phyloP scores from a whole-genome alignment of 73 alveolate species.

The Tetrahymena borealis region DNA sequence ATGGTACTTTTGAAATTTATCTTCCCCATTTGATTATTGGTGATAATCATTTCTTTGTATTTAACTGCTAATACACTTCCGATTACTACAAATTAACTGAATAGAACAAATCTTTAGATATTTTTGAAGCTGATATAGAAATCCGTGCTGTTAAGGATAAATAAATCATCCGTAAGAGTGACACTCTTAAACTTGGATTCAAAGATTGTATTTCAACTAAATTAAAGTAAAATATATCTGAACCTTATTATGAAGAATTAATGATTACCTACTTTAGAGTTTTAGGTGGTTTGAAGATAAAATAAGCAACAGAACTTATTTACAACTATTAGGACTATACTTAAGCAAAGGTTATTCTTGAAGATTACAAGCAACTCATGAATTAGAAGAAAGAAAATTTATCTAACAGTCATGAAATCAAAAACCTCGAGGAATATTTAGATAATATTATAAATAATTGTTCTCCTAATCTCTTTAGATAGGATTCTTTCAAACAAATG shows the following conservation, averaged over 20 bases:
- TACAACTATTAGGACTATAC: not conserved
- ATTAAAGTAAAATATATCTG: not conserved
- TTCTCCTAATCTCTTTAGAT: not conserved
- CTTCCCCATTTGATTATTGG: not conserved
- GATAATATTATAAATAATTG: not conserved
- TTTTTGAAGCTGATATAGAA: not conserved
- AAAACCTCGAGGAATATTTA: not conserved
- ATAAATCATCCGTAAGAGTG: not conserved
- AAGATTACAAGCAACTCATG: not conserved
- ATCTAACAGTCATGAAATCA: not conserved
- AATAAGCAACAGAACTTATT: not conserved
- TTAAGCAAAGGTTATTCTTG: not conserved
- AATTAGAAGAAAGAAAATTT: not conserved
- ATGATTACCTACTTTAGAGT: not conserved
- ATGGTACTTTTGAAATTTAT: not conserved
- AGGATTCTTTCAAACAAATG: not conserved
- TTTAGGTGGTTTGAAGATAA: not conserved
- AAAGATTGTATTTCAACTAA: not conserved
- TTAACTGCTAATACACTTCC: not conserved
- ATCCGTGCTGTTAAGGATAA: not conserved
- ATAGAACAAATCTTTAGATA: not conserved
- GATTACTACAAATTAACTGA: not conserved
- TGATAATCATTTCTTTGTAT: not conserved
- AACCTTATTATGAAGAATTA: not conserved
- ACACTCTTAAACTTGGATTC: not conserved